Evolutionary conservation across 2,329 filamentous ascomycete species (phyloP).

Genomic region (Acrocalymma vagum): DNA sequence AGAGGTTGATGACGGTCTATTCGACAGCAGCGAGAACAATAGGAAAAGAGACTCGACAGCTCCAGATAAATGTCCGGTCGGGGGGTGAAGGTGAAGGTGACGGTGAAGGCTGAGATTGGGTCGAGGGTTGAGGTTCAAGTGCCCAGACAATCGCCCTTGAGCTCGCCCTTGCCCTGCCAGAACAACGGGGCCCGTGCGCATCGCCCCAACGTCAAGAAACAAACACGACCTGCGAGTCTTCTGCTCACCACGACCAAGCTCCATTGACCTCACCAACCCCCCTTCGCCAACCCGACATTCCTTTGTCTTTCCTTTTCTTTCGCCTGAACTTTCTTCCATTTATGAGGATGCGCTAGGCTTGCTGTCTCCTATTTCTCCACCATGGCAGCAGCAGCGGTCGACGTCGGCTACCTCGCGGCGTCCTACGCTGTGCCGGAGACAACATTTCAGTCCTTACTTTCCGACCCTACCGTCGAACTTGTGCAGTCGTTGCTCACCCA

Average conservation of each 20-base stretch:
- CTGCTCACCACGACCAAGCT: slow-evolving; percentile 3
- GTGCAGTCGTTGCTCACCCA: slow-evolving; percentile 78
- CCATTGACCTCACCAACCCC: slow-evolving; percentile 7
- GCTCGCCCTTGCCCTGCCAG: too few relatives aligned
- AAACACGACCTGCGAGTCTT: too few relatives aligned
- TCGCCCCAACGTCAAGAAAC: too few relatives aligned
- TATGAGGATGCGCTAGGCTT: slow-evolving; percentile 33
- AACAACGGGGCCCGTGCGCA: too few relatives aligned
- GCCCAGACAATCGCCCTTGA: too few relatives aligned
- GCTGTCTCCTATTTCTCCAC: slow-evolving; percentile 26
- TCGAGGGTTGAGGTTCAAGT: too few relatives aligned
- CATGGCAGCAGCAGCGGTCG: slow-evolving; percentile 70
- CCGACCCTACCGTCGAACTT: slow-evolving; percentile 78
- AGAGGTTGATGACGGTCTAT: slow-evolving; percentile 12
- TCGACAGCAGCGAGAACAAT: background rate
- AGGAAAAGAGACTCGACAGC: slow-evolving; percentile 7
- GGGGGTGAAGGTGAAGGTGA: slow-evolving; percentile 8
- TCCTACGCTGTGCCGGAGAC: slow-evolving; percentile 74
- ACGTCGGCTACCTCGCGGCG: slow-evolving; percentile 76
- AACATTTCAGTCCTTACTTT: slow-evolving; percentile 67
- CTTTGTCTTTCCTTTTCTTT: slow-evolving; percentile 30
- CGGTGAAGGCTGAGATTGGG: slow-evolving; percentile 8
- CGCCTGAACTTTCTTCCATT: background rate
- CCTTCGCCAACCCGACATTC: slow-evolving; percentile 20
- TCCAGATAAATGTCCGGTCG: background rate